Evolutionary conservation across 2,329 filamentous ascomycete species (phyloP).

Genomic region (Colletotrichum australisinense): DNA sequence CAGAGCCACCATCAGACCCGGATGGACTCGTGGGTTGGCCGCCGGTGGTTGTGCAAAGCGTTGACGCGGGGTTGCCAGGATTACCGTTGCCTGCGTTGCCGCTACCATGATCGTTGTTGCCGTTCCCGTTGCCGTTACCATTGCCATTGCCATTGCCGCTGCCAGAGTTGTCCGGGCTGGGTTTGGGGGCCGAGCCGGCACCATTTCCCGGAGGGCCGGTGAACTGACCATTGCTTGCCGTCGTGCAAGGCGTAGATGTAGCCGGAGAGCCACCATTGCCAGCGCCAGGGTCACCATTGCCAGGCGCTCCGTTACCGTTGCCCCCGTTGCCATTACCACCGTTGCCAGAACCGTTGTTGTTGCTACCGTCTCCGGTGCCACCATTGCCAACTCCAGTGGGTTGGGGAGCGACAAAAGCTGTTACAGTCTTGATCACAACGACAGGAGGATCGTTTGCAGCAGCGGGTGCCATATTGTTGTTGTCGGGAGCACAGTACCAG

Average conservation of each 20-base stretch:
- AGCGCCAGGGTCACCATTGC: not conserved
- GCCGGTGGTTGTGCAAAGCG: not conserved
- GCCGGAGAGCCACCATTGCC: not conserved
- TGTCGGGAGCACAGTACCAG: slow-evolving; percentile 41
- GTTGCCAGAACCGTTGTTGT: not conserved
- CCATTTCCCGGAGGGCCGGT: not conserved
- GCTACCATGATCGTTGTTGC: not conserved
- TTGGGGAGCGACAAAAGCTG: slow-evolving; percentile 9
- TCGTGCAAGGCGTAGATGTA: slow-evolving; percentile 8
- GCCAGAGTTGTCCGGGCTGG: not conserved
- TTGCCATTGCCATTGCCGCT: not conserved
- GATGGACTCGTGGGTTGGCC: not conserved
- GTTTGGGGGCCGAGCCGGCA: not conserved
- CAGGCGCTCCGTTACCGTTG: not conserved
- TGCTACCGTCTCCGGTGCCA: not conserved
- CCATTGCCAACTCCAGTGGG: slow-evolving; percentile 6
- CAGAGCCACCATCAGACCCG: not conserved
- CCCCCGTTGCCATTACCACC: not conserved
- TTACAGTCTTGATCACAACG: slow-evolving; percentile 19
- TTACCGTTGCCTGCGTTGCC: not conserved
- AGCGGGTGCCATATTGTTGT: not conserved
- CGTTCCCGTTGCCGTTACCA: too few relatives aligned
- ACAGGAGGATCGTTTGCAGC: not conserved
- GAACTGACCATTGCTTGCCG: not conserved
- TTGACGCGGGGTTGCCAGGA: not conserved